Evolutionary conservation across 495 filamentous ascomycete genomes (phyloP), one percentile per base, ranked within the genome.

Genomic region (Penicillium dipodomyicola): DNA sequence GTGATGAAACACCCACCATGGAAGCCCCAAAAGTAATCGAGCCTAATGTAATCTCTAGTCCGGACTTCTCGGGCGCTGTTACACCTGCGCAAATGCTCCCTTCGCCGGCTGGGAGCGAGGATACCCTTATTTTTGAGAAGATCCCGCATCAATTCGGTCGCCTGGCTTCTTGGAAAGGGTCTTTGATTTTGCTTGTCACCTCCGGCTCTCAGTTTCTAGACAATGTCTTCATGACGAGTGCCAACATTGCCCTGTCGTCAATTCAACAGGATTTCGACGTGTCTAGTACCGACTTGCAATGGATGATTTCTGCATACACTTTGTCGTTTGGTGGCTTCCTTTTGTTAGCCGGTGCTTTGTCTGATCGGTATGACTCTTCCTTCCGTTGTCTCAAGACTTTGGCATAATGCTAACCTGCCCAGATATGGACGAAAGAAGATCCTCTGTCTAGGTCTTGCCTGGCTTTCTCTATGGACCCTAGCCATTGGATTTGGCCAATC

Each of bases 231-330:
- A 73, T 73, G 71, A 73, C 71, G 12, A 73, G 71, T 30, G 63
- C 71, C 20, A 73, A 73, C 20, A 67, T 73, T 54, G 71, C 68
- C 5, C 33, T 73, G 44, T 69, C 71, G 8, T 70, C 71, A 0
- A 73, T 73, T 15, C 68, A 73, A 47, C 54, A 70, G 33, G 71
- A 70, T n/a, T 73, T 73, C 22, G 58, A 58, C 6, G 69, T 70
- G 6, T 65, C 67, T 17, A 67, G 58, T 37, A 70, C 62, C n/a
- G 62, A 72, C 14, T 42, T 73, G 56, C 71, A 73, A 56, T 73
- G 71, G 71, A 73, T 73, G 68, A 72, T 73, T 12, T 73, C 71
- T 5, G 71, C 71, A 41, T 73, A 73, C 40, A 73, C 71, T 9
- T 56, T 73, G 49, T 65, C 67, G 1, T 73, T 73, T 65, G 71